A percentile compares a stretch with the other conserved stretches of the same genome.
Evolutionary conservation across 352 stramenopile species (phyloP).

Genomic region (Thraustochytrium striatum): DNA sequence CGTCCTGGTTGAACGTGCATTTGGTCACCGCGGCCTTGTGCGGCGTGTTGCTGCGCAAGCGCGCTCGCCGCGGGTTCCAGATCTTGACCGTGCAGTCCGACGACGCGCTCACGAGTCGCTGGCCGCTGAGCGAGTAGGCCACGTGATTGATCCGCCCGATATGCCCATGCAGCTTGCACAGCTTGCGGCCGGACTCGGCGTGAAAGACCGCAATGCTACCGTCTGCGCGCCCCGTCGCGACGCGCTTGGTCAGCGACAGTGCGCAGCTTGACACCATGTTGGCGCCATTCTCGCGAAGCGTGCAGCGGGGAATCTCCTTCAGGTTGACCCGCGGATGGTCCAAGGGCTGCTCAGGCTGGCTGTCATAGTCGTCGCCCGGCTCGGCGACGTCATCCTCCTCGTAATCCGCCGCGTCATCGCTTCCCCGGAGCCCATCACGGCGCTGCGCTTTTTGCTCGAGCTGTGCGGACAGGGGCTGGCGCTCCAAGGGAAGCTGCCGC

Average conservation of each 20-base stretch:
- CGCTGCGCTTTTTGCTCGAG: too few relatives aligned
- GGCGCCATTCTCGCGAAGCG: background rate
- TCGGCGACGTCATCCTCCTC: too few relatives aligned
- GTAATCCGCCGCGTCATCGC: too few relatives aligned
- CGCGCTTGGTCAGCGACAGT: background rate
- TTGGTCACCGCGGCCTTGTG: conserved; percentile 11
- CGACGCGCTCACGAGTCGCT: conserved; percentile 41
- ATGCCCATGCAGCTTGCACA: conserved; percentile 37
- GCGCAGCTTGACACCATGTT: conserved; percentile 9
- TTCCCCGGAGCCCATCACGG: too few relatives aligned
- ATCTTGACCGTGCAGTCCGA: conserved; percentile 47
- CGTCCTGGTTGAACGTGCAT: conserved; percentile 5
- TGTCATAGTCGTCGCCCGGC: too few relatives aligned
- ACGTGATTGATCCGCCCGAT: conserved; percentile 10
- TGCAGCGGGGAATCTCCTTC: background rate
- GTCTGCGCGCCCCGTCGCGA: conserved; percentile 45
- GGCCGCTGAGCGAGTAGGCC: conserved; percentile 7
- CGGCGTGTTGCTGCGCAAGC: conserved; percentile 4
- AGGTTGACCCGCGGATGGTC: background rate
- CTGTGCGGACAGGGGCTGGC: too few relatives aligned
- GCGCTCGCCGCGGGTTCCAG: conserved; percentile 37
- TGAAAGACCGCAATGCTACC: conserved; percentile 43
- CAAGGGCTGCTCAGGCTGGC: too few relatives aligned
- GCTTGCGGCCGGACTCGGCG: conserved; percentile 31
- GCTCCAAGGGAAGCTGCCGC: too few relatives aligned